Base-by-base conservation (phyloP, 163 green algal genomes). In the Chlorella variabilis region DNA sequence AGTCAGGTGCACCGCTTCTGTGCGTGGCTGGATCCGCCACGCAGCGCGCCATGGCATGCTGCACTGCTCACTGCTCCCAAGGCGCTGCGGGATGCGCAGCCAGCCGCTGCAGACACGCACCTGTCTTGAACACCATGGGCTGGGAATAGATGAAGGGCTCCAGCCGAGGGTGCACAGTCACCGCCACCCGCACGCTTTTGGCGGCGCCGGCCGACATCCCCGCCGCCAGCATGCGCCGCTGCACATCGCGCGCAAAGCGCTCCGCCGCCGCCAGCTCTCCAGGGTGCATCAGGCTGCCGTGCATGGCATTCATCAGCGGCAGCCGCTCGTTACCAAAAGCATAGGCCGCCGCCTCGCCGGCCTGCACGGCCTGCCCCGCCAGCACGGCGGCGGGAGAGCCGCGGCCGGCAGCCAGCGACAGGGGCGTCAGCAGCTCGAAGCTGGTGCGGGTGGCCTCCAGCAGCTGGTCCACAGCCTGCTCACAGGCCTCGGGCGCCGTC, bases 111-210 rank as follows among this genome's bases (percentile, higher is more conserved):
- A n/a, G n/a, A n/a, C n/a, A n/a, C n/a, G n/a, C n/a, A n/a, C n/a
- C n/a, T n/a, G 29, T n/a, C 23, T 75, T 36, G 42, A 63, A 65
- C 9, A 74, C 33, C 6, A 42, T 81, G 23, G 79, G 65, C 62
- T 84, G 79, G n/a, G 39, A 59, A 36, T 73, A 71, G n/a, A 78
- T 84, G 48, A 84, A 84, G 0, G 69, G 48, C 0, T 84, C 68
- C 68, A 80, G 8, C 1, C 34, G 34, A 31, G 61, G 48, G 76
- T 80, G 80, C 54, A 63, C 48, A 1, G 80, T 80, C 4, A 75
- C 80, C 31, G 42, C 58, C 29, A 80, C 54, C 4, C 62, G 75
- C 31, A 81, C 75, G 6, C 23, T 39, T 18, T 45, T 3, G 11
- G 5, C 18, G 29, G 42, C 70, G 56, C 70, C 58, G 29, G 36